Percentiles rank a stretch among this genome's conserved stretches.
phyloP scores from a whole-genome alignment of 495 filamentous ascomycete genomes.

The Stereocaulon alpinum region DNA sequence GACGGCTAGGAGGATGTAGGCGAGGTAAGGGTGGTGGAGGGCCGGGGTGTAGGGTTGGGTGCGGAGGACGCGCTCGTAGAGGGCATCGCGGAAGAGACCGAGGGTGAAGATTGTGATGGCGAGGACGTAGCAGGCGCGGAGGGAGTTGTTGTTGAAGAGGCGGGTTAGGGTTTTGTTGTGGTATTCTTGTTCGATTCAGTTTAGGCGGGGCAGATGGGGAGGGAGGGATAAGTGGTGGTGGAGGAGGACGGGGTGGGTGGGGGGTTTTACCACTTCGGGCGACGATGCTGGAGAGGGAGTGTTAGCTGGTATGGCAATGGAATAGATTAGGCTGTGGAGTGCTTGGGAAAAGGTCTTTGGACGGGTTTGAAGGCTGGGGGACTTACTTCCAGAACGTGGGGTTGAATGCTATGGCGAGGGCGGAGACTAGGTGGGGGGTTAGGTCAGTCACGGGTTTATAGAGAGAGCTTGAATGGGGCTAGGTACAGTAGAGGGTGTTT shows the following conservation, averaged over 20 bases:
- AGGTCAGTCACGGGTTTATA: neutral
- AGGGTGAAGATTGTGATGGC: conserved; percentile 82
- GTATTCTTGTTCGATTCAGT: conserved; percentile 58
- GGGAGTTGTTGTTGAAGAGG: conserved; percentile 70
- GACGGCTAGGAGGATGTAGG: conserved; percentile 54
- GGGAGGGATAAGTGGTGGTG: neutral
- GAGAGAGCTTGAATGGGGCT: neutral
- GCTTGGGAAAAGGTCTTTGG: neutral
- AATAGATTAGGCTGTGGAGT: neutral
- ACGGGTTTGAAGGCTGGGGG: neutral
- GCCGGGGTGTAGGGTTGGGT: conserved; percentile 66
- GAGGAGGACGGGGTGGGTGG: too few relatives aligned
- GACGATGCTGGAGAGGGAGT: conserved; percentile 6
- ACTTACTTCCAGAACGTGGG: conserved; percentile 51
- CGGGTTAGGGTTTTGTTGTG: conserved; percentile 78
- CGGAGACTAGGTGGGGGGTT: conserved; percentile 30
- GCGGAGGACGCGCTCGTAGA: conserved; percentile 65
- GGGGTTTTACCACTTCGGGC: neutral
- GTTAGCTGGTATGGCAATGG: conserved; percentile 17
- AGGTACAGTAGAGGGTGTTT: conserved; percentile 35
- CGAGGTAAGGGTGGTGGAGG: conserved; percentile 49
- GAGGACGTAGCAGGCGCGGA: conserved; percentile 80
- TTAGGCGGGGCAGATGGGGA: neutral
- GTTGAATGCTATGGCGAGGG: conserved; percentile 43
- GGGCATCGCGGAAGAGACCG: conserved; percentile 72